Evolutionary conservation across 2,329 filamentous ascomycete genomes (phyloP).

Genomic region (Lecanosticta acicola): DNA sequence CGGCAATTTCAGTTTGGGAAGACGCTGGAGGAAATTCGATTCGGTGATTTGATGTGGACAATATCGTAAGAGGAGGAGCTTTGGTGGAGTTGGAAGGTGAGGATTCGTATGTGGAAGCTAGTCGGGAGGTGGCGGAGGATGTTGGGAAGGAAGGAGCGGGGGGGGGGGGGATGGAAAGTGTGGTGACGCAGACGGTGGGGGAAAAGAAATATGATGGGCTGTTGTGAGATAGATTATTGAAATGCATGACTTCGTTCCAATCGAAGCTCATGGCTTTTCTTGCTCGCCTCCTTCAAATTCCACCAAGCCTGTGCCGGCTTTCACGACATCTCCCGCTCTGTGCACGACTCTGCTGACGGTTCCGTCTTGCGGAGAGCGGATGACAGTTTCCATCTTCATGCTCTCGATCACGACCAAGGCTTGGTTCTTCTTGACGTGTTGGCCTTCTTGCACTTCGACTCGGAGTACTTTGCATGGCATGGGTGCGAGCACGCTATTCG

Average conservation of each 20-base stretch:
- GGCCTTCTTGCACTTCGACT: constrained; percentile 79
- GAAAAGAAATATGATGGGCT: constrained; percentile 47
- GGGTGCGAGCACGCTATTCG: constrained; percentile 79
- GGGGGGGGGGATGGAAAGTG: constrained; percentile 39
- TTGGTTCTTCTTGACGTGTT: constrained; percentile 76
- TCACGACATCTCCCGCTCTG: constrained; percentile 41
- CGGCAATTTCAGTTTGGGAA: constrained; percentile 12
- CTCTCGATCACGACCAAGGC: constrained; percentile 67
- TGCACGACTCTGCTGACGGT: constrained; percentile 46
- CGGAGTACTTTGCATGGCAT: constrained; percentile 97
- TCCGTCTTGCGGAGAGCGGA: constrained; percentile 46
- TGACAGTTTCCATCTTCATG: constrained; percentile 55
- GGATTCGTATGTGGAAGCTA: neutral
- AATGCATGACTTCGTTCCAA: too few species aligned
- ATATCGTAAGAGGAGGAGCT: too few species aligned
- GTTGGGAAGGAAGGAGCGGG: constrained; percentile 39
- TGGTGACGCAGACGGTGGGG: constrained; percentile 44
- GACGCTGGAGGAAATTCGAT: too few species aligned
- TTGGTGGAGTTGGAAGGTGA: constrained; percentile 2
- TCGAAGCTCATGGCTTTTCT: neutral
- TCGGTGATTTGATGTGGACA: constrained; percentile 20
- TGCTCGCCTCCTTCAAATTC: constrained; percentile 36
- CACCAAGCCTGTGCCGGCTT: constrained; percentile 44
- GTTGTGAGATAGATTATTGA: constrained; percentile 15
- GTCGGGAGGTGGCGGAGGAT: constrained; percentile 38